Evolutionary conservation across 768 basidiomycete species (phyloP).

Genomic region (Boletus fagicola): DNA sequence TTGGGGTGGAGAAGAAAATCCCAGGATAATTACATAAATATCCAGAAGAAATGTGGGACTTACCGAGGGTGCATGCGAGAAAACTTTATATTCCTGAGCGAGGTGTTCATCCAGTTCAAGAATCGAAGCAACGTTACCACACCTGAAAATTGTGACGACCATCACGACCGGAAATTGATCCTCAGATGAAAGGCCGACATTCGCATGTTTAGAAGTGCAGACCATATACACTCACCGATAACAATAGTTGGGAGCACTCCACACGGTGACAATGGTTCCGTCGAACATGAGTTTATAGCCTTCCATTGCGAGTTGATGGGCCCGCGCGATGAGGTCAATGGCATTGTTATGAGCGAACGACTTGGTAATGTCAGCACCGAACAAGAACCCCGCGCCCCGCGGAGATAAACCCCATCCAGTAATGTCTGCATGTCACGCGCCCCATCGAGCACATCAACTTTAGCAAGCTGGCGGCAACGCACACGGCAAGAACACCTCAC

Average conservation of each 20-base stretch:
- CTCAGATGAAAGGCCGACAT: conserved; percentile 15
- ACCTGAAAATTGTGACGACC: conserved; percentile 46
- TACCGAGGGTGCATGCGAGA: conserved; percentile 85
- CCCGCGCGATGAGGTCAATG: conserved; percentile 92
- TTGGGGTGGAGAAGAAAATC: conserved; percentile 12
- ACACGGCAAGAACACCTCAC: conserved; percentile 39
- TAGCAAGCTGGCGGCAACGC: conserved; percentile 14
- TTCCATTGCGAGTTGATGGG: conserved; percentile 98
- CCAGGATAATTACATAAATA: conserved; percentile 19
- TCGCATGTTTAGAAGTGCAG: conserved; percentile 14
- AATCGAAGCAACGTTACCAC: conserved; percentile 95
- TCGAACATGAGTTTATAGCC: conserved; percentile 98
- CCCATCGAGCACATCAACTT: conserved; percentile 22
- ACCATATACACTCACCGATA: conserved; percentile 67
- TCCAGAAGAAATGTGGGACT: conserved; percentile 30
- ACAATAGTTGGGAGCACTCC: conserved; percentile 98
- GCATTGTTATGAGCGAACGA: conserved; percentile 87
- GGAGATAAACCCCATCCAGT: conserved; percentile 95
- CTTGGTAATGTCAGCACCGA: conserved; percentile 90
- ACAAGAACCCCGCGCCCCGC: conserved; percentile 95
- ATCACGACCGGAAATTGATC: conserved; percentile 27
- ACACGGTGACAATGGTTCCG: conserved; percentile 91
- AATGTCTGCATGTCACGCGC: conserved; percentile 55
- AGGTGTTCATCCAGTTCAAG: conserved; percentile 92
- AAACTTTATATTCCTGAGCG: conserved; percentile 94